phyloP scores from a whole-genome alignment of 495 filamentous ascomycete species.

The Lepidopterella palustris region DNA sequence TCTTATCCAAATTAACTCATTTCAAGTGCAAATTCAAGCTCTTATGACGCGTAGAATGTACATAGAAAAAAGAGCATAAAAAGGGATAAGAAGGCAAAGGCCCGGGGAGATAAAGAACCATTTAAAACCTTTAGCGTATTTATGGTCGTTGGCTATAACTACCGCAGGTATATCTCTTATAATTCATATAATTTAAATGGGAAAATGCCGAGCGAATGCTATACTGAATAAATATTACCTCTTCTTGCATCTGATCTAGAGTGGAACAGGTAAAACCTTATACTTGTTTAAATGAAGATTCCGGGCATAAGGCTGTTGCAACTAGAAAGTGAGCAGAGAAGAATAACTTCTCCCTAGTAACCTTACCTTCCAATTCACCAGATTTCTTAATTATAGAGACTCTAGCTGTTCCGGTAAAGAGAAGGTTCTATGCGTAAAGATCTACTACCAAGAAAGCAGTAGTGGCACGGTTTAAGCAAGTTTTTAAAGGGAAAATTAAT shows the following conservation, averaged over 20 bases:
- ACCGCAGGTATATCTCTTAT: not conserved
- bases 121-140: not conserved
- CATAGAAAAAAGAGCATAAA: not conserved
- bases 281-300: not conserved
- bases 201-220: not conserved
- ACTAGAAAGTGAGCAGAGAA: not conserved
- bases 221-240: not conserved
- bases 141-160: not conserved
- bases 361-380: not conserved
- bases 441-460: not conserved
- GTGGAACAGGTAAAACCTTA: not conserved
- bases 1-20: not conserved
- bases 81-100: not conserved
- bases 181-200: not conserved
- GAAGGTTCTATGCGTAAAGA: not conserved
- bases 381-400: conserved; percentile 1
- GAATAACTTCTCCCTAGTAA: not conserved
- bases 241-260: not conserved
- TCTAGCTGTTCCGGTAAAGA: not conserved
- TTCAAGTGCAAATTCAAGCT: not conserved
- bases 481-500: not conserved
- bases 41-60: not conserved
- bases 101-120: not conserved
- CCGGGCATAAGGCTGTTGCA: not conserved
- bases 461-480: not conserved